A percentile compares a stretch with the other conserved stretches of the same genome.
phyloP scores from a whole-genome alignment of 1,139 yeast species.

The Blastobotrys indianensis region DNA sequence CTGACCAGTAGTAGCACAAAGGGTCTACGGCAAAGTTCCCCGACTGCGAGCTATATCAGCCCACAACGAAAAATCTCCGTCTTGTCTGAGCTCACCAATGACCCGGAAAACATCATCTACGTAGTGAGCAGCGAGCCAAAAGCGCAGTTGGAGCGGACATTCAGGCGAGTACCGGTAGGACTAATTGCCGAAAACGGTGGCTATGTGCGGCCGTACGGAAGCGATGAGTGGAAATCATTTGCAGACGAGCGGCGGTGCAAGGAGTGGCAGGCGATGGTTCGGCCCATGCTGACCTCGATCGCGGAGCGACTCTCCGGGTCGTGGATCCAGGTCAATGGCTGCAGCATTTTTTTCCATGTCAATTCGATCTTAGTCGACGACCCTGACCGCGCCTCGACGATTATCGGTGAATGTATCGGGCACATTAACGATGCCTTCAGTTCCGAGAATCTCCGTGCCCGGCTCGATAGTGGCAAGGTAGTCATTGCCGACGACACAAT shows the following conservation, averaged over 20 bases:
- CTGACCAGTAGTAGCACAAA: too few relatives aligned
- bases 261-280: conserved; percentile 58
- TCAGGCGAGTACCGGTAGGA: conserved; percentile 65
- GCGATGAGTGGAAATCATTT: conserved; percentile 55
- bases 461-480: conserved; percentile 47
- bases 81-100: conserved; percentile 44
- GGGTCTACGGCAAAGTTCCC: conserved; percentile 14
- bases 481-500: conserved; percentile 22
- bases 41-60: conserved; percentile 24
- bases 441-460: conserved; percentile 67
- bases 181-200: conserved; percentile 90
- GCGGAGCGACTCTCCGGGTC: conserved; percentile 80
- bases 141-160: conserved; percentile 58
- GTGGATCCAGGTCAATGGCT: conserved; percentile 63
- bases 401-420: conserved; percentile 80
- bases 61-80: conserved; percentile 32
- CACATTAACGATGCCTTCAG: conserved; percentile 75
- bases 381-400: conserved; percentile 55
- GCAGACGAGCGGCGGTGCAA: conserved; percentile 44
- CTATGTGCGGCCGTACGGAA: conserved; percentile 42
- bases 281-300: conserved; percentile 56
- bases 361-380: conserved; percentile 41
- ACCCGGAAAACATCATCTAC: conserved; percentile 60
- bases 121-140: conserved; percentile 62
- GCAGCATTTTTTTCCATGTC: conserved; percentile 61